Conservation (phyloP, 805 yeast species). For the Naumovozyma baii region DNA sequence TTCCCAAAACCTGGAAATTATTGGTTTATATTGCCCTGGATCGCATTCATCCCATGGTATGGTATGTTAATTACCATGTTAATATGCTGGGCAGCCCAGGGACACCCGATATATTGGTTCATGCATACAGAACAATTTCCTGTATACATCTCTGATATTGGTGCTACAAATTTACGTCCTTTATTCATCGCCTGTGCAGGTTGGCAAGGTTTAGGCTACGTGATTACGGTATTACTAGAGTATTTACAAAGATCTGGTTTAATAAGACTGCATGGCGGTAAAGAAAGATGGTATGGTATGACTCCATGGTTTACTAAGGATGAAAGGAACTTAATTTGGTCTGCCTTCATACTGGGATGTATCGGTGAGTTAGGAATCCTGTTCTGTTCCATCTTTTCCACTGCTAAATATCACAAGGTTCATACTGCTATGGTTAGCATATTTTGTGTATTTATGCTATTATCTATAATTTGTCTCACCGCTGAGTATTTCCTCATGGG, state of each 20-base stretch:
- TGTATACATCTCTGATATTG: constrained; percentile 76
- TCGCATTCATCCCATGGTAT: constrained; percentile 71
- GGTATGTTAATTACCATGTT: constrained; percentile 81
- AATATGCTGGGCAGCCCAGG: constrained; percentile 70
- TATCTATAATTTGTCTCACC: constrained; percentile 38
- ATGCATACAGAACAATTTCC: constrained; percentile 39
- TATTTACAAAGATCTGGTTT: constrained; percentile 40
- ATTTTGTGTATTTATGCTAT: constrained; percentile 57
- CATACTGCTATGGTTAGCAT: constrained; percentile 62
- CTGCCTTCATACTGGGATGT: constrained; percentile 35
- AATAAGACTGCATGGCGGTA: background rate
- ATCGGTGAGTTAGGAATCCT: constrained; percentile 66
- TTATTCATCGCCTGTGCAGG: constrained; percentile 72
- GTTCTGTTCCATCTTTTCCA: constrained; percentile 64
- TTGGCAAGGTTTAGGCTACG: constrained; percentile 66
- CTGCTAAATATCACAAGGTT: constrained; percentile 41
- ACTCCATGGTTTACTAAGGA: constrained; percentile 34
- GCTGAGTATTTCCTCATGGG: constrained; percentile 41
- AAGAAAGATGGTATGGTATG: constrained; percentile 15
- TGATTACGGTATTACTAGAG: constrained; percentile 54
- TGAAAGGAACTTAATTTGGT: constrained; percentile 34
- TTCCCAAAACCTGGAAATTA: constrained; percentile 31
- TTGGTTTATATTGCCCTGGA: constrained; percentile 51
- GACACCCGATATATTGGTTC: constrained; percentile 59
- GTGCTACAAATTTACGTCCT: constrained; percentile 80